Percentiles rank a stretch among this genome's conserved stretches.
These are phyloP conservation scores for Plasmopara halstedii DNA, from an alignment of 352 stramenopile genomes.

Conservation along the genomic window DNA sequence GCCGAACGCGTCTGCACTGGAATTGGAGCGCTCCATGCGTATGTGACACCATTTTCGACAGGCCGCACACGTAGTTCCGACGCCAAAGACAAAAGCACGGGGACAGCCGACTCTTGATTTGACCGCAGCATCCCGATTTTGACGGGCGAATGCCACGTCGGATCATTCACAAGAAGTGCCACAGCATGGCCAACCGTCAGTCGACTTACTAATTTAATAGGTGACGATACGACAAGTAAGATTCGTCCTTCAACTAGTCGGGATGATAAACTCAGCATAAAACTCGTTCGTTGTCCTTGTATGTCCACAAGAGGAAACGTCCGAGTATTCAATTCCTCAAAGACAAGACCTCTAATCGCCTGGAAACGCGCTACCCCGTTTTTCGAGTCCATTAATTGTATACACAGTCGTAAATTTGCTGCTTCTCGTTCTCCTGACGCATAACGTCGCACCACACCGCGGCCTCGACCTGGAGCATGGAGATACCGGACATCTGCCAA, in stretches of 20 bases:
- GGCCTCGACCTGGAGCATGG: conserved; percentile 45
- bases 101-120: conserved; percentile 54
- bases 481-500: conserved; percentile 62
- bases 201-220: conserved; percentile 68
- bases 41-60: conserved; percentile 26
- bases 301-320: conserved; percentile 57
- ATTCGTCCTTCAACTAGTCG: conserved; percentile 74
- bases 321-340: conserved; percentile 64
- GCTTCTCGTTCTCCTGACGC: conserved; percentile 45
- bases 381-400: conserved; percentile 48
- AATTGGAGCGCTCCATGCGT: conserved; percentile 69
- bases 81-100: conserved; percentile 56
- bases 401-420: conserved; percentile 46
- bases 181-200: conserved; percentile 49
- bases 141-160: conserved; percentile 60
- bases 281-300: conserved; percentile 40
- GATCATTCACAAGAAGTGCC: conserved; percentile 75
- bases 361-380: conserved; percentile 29
- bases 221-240: conserved; percentile 67
- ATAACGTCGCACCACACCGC: conserved; percentile 66
- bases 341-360: conserved; percentile 73
- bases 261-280: conserved; percentile 51
- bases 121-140: conserved; percentile 60
- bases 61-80: conserved; percentile 64
- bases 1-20: conserved; percentile 60